Evolutionary conservation across 2,329 filamentous ascomycete genomes (phyloP).

Genomic region (Aspergillus udagawae): DNA sequence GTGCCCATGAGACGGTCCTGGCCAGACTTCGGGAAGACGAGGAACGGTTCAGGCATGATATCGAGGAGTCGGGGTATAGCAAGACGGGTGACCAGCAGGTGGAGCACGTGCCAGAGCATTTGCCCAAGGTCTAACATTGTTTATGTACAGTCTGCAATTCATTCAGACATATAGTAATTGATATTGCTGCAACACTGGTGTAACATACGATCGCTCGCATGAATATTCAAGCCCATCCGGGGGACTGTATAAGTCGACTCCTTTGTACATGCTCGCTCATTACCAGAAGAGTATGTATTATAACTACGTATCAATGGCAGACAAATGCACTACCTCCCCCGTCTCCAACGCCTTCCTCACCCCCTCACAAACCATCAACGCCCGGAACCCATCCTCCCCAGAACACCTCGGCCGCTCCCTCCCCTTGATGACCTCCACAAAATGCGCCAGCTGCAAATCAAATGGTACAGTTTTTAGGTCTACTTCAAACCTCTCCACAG

Average conservation of each 20-base stretch:
- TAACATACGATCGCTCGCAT: no score
- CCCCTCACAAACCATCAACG: slow-evolving; percentile 51
- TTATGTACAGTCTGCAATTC: no score
- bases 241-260: no score
- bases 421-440: slow-evolving; percentile 47
- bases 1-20: slow-evolving; percentile 32
- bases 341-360: slow-evolving; percentile 44
- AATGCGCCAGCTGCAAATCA: slow-evolving; percentile 50
- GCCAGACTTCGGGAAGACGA: slow-evolving; percentile 32
- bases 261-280: no score
- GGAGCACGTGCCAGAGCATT: slow-evolving; percentile 12
- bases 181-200: no score
- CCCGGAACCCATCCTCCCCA: slow-evolving; percentile 48
- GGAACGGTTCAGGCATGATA: slow-evolving; percentile 27
- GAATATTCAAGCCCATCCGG: no score
- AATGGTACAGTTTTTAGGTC: slow-evolving; percentile 43
- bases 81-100: slow-evolving; percentile 9
- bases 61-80: slow-evolving; percentile 14
- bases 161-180: no score
- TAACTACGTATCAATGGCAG: no score
- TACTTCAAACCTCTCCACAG: slow-evolving; percentile 27
- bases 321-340: slow-evolving; percentile 9
- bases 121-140: neutral
- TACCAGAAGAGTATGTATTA: no score
- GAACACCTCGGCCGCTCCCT: slow-evolving; percentile 46